Evolutionary conservation across 2,329 filamentous ascomycete genomes (phyloP).

Genomic region (Clarireedia homoeocarpa): DNA sequence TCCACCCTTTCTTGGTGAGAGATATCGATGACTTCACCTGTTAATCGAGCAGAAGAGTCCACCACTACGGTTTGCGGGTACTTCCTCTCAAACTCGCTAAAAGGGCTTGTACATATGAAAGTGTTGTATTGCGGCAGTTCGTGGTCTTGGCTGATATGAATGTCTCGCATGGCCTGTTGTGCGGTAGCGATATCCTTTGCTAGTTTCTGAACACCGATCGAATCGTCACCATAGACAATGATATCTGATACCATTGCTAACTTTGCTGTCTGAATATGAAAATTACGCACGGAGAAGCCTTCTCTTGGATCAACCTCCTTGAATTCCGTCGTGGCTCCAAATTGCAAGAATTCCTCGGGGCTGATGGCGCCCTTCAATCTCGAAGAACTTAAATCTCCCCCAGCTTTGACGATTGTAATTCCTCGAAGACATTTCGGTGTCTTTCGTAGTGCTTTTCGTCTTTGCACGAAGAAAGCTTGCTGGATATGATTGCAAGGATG

Average conservation of each 20-base stretch:
- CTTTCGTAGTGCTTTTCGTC: conserved; percentile 61
- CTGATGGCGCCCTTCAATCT: conserved; percentile 83
- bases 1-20: conserved; percentile 81
- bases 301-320: conserved; percentile 77
- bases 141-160: conserved; percentile 48
- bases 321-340: conserved; percentile 45
- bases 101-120: conserved; percentile 62
- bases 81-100: conserved; percentile 62
- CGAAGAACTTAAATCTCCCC: conserved; percentile 64
- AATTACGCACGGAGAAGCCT: conserved; percentile 93
- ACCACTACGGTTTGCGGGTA: conserved; percentile 67
- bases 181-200: conserved; percentile 64
- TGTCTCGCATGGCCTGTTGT: conserved; percentile 66
- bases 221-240: conserved; percentile 78
- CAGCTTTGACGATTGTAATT: conserved; percentile 81
- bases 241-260: conserved; percentile 84
- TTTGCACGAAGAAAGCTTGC: conserved; percentile 77
- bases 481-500: conserved; percentile 86
- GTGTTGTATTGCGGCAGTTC: conserved; percentile 69
- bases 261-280: conserved; percentile 92
- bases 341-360: conserved; percentile 63
- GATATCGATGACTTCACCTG: conserved; percentile 78
- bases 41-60: conserved; percentile 62
- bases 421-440: conserved; percentile 71
- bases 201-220: conserved; percentile 52